Base-by-base conservation (phyloP, 495 filamentous ascomycete genomes). In the Annulohypoxylon stygium region DNA sequence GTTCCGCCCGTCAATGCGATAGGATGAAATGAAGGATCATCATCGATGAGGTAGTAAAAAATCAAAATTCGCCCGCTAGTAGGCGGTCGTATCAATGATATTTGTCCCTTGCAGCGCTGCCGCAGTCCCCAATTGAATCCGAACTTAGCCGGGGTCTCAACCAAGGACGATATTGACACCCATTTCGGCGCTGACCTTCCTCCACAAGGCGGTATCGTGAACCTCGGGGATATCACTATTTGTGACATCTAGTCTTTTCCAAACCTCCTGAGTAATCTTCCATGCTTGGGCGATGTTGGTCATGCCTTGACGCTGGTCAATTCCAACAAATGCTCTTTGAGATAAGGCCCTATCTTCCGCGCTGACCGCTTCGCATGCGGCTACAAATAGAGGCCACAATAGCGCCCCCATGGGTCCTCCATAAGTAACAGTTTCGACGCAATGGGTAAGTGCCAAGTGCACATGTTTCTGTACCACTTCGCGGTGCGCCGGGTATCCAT, bases 371-470 rank as follows among this genome's bases (percentile, higher is more conserved):
- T 90, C 88, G 71, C 87, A 89, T 0, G 86, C 81, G 1, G 86
- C 85, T 14, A 86, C 87, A 67, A 90, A 90, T 8, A 90, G 79
- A 12, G 88, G 88, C 88, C 88, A 90, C 0, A 90, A 77, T 34
- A 90, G 75, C 4, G 88, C 88, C 0, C 85, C 80, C 87, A 90
- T 89, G 1, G 88, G 88, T 0, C 88, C 88, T 16, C 80, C 75
- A 39, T 85, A 79, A 11, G 80, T 76, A 5, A 88, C 85, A 0
- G 88, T 88, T 11, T 81, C 79, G 0, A 83, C 82, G 73, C 88
- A 90, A 37, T 89, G 86, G 54, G 76, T 63, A 18, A 91, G 80
- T 0, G 86, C 79, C 5, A 82, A 72, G 65, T 83, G 84, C 0
- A 83, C 74, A 53, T 89, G 86, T 34, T 77, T 80, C 67, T 90